These are phyloP conservation scores for Xylaria sp. DNA, from an alignment of 2,329 filamentous ascomycete species.

Conservation along the genomic window DNA sequence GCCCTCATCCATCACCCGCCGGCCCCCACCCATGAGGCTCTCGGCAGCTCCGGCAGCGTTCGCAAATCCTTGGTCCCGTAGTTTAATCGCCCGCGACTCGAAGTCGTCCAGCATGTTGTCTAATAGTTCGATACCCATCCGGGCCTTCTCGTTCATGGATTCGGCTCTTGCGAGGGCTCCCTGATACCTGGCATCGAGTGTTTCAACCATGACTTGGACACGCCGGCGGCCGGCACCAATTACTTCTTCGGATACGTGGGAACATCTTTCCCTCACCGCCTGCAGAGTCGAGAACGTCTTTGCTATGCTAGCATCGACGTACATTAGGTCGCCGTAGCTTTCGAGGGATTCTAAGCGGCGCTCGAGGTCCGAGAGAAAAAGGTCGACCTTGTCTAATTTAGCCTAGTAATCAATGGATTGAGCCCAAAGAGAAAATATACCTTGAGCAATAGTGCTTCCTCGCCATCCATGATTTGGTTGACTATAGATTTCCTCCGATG, in stretches of 20 bases:
- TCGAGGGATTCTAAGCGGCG: slow-evolving; percentile 89
- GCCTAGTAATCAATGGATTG: not conserved
- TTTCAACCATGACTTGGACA: slow-evolving; percentile 91
- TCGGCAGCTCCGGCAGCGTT: slow-evolving; percentile 74
- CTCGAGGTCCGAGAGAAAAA: slow-evolving; percentile 87
- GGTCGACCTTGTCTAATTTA: slow-evolving; percentile 68
- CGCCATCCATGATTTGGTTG: slow-evolving; percentile 69
- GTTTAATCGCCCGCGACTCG: slow-evolving; percentile 81
- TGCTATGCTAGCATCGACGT: slow-evolving; percentile 82
- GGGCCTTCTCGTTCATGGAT: slow-evolving; percentile 90
- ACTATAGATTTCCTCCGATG: slow-evolving; percentile 68
- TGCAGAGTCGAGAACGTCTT: slow-evolving; percentile 88
- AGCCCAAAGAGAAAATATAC: slow-evolving; percentile 47
- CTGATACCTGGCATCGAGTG: slow-evolving; percentile 87
- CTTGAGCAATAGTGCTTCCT: slow-evolving; percentile 70
- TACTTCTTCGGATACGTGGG: slow-evolving; percentile 88
- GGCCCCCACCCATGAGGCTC: slow-evolving; percentile 80
- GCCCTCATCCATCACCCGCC: slow-evolving; percentile 82
- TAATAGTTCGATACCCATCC: slow-evolving; percentile 85
- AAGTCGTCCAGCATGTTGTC: slow-evolving; percentile 88
- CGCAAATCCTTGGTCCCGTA: slow-evolving; percentile 80
- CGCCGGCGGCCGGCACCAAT: slow-evolving; percentile 86
- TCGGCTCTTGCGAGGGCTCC: slow-evolving; percentile 86
- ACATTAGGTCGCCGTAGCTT: slow-evolving; percentile 81
- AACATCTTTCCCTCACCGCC: slow-evolving; percentile 87